These are phyloP conservation scores for Cymodocea nodosa DNA, from an alignment of 116 monocot genomes.

Conservation along the genomic window DNA sequence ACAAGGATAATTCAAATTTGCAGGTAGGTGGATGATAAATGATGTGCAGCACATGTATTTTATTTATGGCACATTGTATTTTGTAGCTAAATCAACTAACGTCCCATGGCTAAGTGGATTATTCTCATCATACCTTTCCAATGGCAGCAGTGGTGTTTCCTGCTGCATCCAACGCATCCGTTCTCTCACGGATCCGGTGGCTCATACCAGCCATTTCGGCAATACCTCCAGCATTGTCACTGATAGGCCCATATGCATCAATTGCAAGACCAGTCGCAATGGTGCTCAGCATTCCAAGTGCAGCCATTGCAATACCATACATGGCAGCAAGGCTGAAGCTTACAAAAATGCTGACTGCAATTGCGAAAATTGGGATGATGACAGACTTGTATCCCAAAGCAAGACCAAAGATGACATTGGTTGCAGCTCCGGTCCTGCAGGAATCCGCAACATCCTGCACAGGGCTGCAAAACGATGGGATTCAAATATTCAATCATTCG, in stretches of 20 bases:
- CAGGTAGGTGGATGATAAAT: too few species aligned
- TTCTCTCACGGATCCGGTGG: slow-evolving; percentile 20
- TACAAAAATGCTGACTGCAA: slow-evolving; percentile 27
- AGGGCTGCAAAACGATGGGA: slow-evolving; percentile 10
- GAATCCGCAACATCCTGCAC: slow-evolving; percentile 21
- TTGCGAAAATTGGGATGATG: slow-evolving; percentile 29
- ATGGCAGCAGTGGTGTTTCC: slow-evolving; percentile 61
- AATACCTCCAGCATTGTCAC: slow-evolving; percentile 61
- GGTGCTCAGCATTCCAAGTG: slow-evolving; percentile 20
- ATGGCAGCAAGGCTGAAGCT: slow-evolving; percentile 29
- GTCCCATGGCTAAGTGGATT: neutral
- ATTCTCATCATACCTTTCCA: slow-evolving; percentile 10
- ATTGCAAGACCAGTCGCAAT: slow-evolving; percentile 18
- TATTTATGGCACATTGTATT: too few species aligned
- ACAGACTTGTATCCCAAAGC: slow-evolving; percentile 29
- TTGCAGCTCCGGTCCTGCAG: slow-evolving; percentile 32
- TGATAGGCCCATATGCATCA: slow-evolving; percentile 21
- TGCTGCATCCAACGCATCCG: slow-evolving; percentile 40
- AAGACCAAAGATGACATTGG: slow-evolving; percentile 28
- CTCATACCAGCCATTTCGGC: slow-evolving; percentile 99
- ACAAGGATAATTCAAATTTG: too few species aligned
- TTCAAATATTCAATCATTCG: too few species aligned
- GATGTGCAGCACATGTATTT: too few species aligned
- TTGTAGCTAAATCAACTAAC: too few species aligned
- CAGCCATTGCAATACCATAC: slow-evolving; percentile 22